Evolutionary conservation across 441 rosid genomes (phyloP).

Genomic region (Aleurites moluccanus): DNA sequence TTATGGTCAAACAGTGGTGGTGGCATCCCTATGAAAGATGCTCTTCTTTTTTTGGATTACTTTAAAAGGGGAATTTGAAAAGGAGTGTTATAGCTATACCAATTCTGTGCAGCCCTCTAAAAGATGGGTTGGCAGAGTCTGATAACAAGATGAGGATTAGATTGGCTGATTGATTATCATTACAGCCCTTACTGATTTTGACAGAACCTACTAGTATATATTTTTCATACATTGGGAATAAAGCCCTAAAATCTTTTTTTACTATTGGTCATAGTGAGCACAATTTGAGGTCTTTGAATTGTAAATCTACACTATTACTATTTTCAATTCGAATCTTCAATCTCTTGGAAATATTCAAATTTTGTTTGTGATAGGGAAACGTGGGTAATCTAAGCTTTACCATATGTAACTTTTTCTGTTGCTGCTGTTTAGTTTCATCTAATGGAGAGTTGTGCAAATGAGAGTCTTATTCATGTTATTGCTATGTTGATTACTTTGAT

Average conservation of each 20-base stretch:
- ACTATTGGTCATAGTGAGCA: neutral
- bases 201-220: neutral
- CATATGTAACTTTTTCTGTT: neutral
- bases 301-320: neutral
- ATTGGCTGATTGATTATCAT: neutral
- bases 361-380: neutral
- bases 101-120: neutral
- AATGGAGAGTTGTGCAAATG: too few relatives aligned
- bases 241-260: neutral
- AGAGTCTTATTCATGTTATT: too few relatives aligned
- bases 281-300: neutral
- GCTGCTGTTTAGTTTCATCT: too few relatives aligned
- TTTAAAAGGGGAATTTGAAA: neutral
- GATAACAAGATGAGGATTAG: neutral
- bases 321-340: neutral
- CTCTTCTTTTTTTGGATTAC: too few relatives aligned
- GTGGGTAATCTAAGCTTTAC: neutral
- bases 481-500: too few relatives aligned
- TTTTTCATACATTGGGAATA: neutral
- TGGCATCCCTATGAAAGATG: neutral
- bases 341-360: neutral
- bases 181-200: neutral
- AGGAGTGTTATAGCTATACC: neutral
- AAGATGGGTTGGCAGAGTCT: neutral
- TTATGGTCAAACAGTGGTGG: constrained; percentile 8